Percentiles rank a stretch among this genome's conserved stretches.
Evolutionary conservation across 192 early-diverging fungal genomes (phyloP).

Genomic region (Coemansia sp.): DNA sequence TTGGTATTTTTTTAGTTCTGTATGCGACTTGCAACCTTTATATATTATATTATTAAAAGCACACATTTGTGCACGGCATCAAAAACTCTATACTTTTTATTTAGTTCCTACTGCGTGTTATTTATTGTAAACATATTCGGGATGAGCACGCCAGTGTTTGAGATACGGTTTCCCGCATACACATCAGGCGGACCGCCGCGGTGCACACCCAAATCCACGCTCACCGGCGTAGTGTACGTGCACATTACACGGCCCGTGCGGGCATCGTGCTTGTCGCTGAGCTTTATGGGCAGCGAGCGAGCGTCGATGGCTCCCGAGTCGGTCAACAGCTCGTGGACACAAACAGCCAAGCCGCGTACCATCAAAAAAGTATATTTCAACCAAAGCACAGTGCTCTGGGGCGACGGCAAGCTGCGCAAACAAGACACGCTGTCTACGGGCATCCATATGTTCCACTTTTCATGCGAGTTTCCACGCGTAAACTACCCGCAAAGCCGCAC

Average conservation of each 20-base stretch:
- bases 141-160: conserved; percentile 31
- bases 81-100: neutral
- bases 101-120: neutral
- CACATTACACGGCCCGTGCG: conserved; percentile 15
- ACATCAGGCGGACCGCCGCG: conserved; percentile 41
- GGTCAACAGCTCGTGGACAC: conserved; percentile 24
- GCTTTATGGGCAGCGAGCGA: conserved; percentile 39
- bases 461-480: conserved; percentile 49
- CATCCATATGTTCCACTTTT: conserved; percentile 54
- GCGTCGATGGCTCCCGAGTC: conserved; percentile 38
- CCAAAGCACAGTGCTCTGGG: conserved; percentile 43
- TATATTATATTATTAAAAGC: too few relatives aligned
- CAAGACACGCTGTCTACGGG: conserved; percentile 16
- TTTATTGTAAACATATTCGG: neutral
- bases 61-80: too few relatives aligned
- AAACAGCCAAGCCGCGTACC: conserved; percentile 19
- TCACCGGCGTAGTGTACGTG: conserved; percentile 43
- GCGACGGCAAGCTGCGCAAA: conserved; percentile 30
- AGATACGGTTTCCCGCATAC: conserved; percentile 51
- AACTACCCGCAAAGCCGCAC: conserved; percentile 46
- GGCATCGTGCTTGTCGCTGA: conserved; percentile 34
- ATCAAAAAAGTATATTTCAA: conserved; percentile 47
- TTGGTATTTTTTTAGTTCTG: too few relatives aligned
- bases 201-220: conserved; percentile 45
- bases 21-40: too few relatives aligned